Percentiles rank a stretch among this genome's conserved stretches.
Conservation (phyloP, 768 basidiomycete species). For the Cystobasidium onofrii region DNA sequence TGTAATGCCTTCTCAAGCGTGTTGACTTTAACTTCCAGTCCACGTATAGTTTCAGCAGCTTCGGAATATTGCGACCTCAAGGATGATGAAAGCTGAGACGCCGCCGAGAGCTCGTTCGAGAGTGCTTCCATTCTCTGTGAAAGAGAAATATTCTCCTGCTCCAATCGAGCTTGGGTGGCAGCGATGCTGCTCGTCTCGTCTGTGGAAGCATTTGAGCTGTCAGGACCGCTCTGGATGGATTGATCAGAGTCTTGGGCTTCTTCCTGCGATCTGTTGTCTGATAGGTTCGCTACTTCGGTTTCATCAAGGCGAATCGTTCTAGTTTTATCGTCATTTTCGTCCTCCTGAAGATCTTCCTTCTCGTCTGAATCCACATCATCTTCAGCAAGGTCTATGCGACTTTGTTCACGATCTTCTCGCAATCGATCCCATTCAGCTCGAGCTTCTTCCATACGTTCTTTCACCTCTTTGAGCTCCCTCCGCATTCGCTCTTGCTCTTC, state of each 20-base stretch:
- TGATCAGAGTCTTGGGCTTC: neutral
- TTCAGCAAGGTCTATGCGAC: neutral
- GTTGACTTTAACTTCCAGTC: constrained; percentile 61
- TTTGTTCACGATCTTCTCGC: constrained; percentile 45
- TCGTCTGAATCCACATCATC: constrained; percentile 10
- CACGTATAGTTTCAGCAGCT: constrained; percentile 54
- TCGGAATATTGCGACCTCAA: constrained; percentile 64
- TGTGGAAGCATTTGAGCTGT: neutral
- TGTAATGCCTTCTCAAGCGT: constrained; percentile 63
- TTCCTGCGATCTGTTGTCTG: neutral
- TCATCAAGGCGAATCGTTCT: constrained; percentile 13
- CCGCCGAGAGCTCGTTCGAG: constrained; percentile 64
- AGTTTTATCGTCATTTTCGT: constrained; percentile 5
- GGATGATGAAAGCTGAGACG: constrained; percentile 62
- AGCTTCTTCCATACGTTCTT: constrained; percentile 49
- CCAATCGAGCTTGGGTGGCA: constrained; percentile 31
- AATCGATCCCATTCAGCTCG: constrained; percentile 54
- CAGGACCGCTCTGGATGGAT: neutral
- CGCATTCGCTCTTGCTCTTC: constrained; percentile 76
- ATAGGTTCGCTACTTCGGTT: neutral
- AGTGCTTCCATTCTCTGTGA: constrained; percentile 57
- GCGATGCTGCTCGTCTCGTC: neutral
- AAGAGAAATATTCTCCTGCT: constrained; percentile 52
- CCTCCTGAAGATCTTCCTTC: constrained; percentile 7
- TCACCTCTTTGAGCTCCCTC: constrained; percentile 63